Percentiles rank a stretch among this genome's conserved stretches.
Conservation (phyloP, 2,329 filamentous ascomycete species). For the Xylariaceae sp. region DNA sequence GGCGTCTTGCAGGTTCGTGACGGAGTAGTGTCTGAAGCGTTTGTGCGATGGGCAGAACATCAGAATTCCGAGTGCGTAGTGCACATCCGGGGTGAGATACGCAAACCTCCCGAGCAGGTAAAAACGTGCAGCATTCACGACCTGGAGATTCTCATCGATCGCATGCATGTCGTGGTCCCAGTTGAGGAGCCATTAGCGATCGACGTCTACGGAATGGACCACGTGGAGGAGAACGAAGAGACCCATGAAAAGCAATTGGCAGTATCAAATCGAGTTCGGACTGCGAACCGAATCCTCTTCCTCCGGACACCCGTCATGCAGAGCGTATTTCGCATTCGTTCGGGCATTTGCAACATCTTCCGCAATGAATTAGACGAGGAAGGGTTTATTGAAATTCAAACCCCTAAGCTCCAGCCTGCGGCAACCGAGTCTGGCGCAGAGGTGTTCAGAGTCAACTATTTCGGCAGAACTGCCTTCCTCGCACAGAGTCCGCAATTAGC, state of each 20-base stretch:
- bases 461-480: constrained; percentile 82
- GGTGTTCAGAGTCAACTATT: constrained; percentile 92
- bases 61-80: constrained; percentile 78
- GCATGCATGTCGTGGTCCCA: constrained; percentile 54
- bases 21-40: constrained; percentile 67
- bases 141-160: constrained; percentile 71
- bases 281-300: constrained; percentile 80
- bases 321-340: constrained; percentile 84
- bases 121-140: constrained; percentile 75
- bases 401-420: constrained; percentile 85
- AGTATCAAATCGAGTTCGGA: constrained; percentile 68
- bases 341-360: constrained; percentile 79
- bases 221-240: constrained; percentile 40
- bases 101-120: constrained; percentile 73
- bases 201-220: constrained; percentile 52
- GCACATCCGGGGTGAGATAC: constrained; percentile 72
- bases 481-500: constrained; percentile 90
- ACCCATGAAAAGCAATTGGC: constrained; percentile 57
- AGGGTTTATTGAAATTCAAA: constrained; percentile 91
- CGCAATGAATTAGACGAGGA: constrained; percentile 72
- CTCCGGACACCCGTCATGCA: constrained; percentile 85
- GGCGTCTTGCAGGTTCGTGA: constrained; percentile 67
- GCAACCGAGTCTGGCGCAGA: constrained; percentile 90
- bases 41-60: constrained; percentile 87
- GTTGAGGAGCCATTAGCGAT: constrained; percentile 51